Base-by-base conservation (phyloP, 2,329 filamentous ascomycete genomes). In the Dactylonectria estremocensis region DNA sequence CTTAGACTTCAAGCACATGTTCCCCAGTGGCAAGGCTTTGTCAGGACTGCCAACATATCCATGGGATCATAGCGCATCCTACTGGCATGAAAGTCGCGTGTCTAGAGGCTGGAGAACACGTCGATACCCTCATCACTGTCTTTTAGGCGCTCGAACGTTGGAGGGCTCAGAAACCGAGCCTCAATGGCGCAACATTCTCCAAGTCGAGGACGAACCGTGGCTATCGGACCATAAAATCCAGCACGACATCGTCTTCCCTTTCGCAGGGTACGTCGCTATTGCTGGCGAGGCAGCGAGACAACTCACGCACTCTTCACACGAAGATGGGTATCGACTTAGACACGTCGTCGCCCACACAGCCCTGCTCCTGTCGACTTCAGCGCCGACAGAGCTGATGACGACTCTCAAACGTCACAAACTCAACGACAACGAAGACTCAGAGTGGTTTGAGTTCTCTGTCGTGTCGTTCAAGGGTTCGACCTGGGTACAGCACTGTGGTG, bases 221-320 rank as follows among this genome's bases (percentile, higher is more conserved):
- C 63, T 86, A 1, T 52, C 58, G 1, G 79, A 84, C 50, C 83
- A 87, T 56, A 67, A 70, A 8, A 18, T 76, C 28, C 85, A 55
- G 0, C 2, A 55, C 1, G 56, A 69, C 2, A 52, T 58, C 2
- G 65, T 69, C 2, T 84, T 82, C 3, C 67, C 67, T 1, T 65
- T 68, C 1, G 56, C 60, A 0, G 65, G 55, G 1, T 69, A 69
- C 55, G 72, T 87, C 3, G 79, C 83, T 20, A 85, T 88, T 79
- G 83, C 81, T 0, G 64, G 84, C 0, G 84, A 86, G 66, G 84
- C 83, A 6, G 22, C 61, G 1, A 61, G 52, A 16, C 69, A 70
- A 9, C 45, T 48, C 18, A 48, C 18, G 18, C 18, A 48, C 18
- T 22, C 45, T 11, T 48, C 45, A 20, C 45, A 48, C 18, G 18